phyloP scores from a whole-genome alignment of 176 grass and related monocot genomes.

The Pontederia crassipes region DNA sequence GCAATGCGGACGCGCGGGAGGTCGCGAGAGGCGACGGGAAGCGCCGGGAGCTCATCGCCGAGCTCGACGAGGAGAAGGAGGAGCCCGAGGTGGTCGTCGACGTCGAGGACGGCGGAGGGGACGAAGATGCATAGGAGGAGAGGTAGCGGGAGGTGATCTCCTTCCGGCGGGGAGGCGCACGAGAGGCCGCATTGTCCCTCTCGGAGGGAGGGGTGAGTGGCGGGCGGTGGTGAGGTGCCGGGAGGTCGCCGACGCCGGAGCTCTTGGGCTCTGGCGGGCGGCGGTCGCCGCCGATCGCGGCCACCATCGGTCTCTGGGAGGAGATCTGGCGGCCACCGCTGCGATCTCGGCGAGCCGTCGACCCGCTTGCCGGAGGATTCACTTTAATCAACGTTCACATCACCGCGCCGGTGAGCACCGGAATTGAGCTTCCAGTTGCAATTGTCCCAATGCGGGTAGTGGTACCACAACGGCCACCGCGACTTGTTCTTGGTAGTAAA shows the following conservation, averaged over 20 bases:
- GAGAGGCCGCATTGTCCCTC: constrained; percentile 26
- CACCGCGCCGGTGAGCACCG: too few species aligned
- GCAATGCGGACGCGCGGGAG: constrained; percentile 22
- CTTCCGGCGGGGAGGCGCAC: constrained; percentile 17
- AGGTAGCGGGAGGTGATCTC: constrained; percentile 42
- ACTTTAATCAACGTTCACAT: too few species aligned
- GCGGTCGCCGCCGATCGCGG: constrained; percentile 1
- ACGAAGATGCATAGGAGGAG: constrained; percentile 23
- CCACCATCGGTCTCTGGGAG: constrained; percentile 23
- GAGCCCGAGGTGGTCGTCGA: constrained; percentile 22
- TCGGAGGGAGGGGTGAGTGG: constrained; percentile 39
- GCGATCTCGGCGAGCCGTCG: background rate
- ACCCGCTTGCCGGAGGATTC: too few species aligned
- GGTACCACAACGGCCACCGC: too few species aligned
- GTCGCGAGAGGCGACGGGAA: constrained; percentile 32
- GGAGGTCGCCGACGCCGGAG: background rate
- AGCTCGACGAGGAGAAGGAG: constrained; percentile 16
- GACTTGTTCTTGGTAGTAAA: too few species aligned
- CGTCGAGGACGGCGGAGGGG: constrained; percentile 25
- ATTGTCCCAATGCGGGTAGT: too few species aligned
- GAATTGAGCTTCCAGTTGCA: too few species aligned
- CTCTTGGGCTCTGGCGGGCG: background rate
- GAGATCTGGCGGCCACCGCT: constrained; percentile 7
- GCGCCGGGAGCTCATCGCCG: constrained; percentile 20
- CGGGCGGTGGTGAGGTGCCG: constrained; percentile 8